A percentile compares a stretch with the other conserved stretches of the same genome.
Conservation (phyloP, 768 basidiomycete genomes). For the Russula sp. region DNA sequence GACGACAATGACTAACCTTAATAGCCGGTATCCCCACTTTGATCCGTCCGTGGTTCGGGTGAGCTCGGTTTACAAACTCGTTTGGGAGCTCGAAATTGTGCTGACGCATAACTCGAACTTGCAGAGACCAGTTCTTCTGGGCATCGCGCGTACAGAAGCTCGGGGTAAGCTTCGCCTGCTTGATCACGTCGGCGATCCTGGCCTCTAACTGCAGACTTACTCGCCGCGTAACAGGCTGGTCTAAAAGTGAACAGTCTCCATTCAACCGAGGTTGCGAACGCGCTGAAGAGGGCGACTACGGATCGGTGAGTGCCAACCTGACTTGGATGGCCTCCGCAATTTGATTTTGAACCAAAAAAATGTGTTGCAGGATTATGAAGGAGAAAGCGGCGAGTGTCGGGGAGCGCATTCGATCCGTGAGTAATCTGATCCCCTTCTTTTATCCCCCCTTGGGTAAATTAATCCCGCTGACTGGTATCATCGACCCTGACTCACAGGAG, state of each 20-base stretch:
- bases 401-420: constrained; percentile 38
- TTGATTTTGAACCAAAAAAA: background rate
- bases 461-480: background rate
- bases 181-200: background rate
- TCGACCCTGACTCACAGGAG: constrained; percentile 36
- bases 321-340: background rate
- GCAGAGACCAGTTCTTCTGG: constrained; percentile 58
- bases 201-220: background rate
- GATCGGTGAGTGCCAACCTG: constrained; percentile 36
- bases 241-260: constrained; percentile 44
- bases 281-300: constrained; percentile 50
- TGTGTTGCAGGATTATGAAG: constrained; percentile 43
- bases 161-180: constrained; percentile 37
- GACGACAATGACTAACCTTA: background rate
- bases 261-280: constrained; percentile 45
- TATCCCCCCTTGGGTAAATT: background rate
- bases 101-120: background rate
- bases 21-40: constrained; percentile 56
- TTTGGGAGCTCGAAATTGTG: constrained; percentile 3
- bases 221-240: constrained; percentile 37
- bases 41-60: constrained; percentile 67
- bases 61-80: constrained; percentile 8
- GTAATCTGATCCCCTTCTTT: constrained; percentile 12
- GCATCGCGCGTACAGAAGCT: constrained; percentile 56
- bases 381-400: constrained; percentile 50